A percentile compares a stretch with the other conserved stretches of the same genome.
Evolutionary conservation across 164 flowering plant species (phyloP).

Genomic region (Vitis riparia): DNA sequence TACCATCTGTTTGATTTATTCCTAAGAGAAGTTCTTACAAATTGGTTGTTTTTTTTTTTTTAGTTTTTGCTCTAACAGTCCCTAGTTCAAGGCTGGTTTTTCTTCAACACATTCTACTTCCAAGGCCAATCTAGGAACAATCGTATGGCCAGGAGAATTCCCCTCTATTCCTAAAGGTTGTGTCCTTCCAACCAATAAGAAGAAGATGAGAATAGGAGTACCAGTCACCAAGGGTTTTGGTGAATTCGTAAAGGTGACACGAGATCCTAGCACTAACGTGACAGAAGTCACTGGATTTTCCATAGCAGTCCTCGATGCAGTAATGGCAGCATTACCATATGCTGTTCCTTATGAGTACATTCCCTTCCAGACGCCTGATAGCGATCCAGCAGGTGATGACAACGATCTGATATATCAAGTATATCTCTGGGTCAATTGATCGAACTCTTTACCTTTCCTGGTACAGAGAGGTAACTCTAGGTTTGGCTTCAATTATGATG

Average conservation of each 20-base stretch:
- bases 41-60: no score
- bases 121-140: background rate
- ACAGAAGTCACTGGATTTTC: conserved; percentile 23
- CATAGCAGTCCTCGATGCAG: conserved; percentile 34
- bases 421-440: background rate
- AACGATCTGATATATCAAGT: conserved; percentile 3
- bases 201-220: conserved; percentile 34
- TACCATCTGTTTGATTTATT: no score
- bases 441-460: no score
- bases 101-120: background rate
- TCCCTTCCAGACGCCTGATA: background rate
- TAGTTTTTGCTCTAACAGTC: no score
- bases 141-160: conserved; percentile 43
- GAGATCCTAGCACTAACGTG: conserved; percentile 2
- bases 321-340: conserved; percentile 11
- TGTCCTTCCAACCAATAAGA: conserved; percentile 28
- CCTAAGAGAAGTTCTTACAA: no score
- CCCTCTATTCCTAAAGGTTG: conserved; percentile 26
- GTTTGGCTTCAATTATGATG: no score
- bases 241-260: conserved; percentile 27
- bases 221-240: conserved; percentile 29
- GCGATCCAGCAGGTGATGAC: conserved; percentile 6
- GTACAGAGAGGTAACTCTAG: no score
- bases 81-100: no score
- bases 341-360: background rate